Evolutionary conservation across 2,329 filamentous ascomycete genomes (phyloP).

Genomic region (Parascedosporium putredinis): DNA sequence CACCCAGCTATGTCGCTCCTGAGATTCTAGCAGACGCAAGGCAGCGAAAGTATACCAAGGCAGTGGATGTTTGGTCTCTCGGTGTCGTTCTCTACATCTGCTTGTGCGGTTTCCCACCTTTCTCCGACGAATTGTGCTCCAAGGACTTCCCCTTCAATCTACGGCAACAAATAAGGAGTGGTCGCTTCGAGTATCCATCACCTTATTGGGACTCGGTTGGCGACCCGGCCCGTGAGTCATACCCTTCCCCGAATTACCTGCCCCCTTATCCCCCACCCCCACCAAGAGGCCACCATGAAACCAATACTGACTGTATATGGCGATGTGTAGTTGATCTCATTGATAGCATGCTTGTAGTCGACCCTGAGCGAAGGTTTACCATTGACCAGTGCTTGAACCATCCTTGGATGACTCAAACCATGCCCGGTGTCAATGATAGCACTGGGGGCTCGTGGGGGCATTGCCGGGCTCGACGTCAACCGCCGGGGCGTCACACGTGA

Average conservation of each 20-base stretch:
- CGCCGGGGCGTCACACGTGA: constrained; percentile 71
- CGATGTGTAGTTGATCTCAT: constrained; percentile 85
- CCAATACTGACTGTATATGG: too few species aligned
- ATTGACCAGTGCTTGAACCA: constrained; percentile 87
- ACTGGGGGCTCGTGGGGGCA: constrained; percentile 80
- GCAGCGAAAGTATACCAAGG: constrained; percentile 82
- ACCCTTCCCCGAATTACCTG: neutral
- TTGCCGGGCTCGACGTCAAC: constrained; percentile 72
- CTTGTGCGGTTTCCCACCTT: constrained; percentile 91
- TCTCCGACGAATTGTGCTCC: constrained; percentile 81
- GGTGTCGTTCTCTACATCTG: constrained; percentile 98
- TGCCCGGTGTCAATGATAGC: constrained; percentile 62
- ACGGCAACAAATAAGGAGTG: constrained; percentile 80
- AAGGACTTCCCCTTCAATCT: constrained; percentile 75
- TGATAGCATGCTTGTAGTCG: constrained; percentile 85
- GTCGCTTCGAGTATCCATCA: constrained; percentile 86
- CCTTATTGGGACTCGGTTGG: constrained; percentile 90
- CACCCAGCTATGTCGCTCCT: constrained; percentile 93
- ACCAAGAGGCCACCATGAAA: too few species aligned
- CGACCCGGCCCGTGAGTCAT: constrained; percentile 59
- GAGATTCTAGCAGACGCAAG: constrained; percentile 80
- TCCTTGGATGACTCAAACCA: constrained; percentile 67
- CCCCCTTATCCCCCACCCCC: too few species aligned
- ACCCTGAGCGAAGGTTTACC: constrained; percentile 72
- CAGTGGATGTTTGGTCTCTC: constrained; percentile 92